A percentile compares a stretch with the other conserved stretches of the same genome.
These are phyloP conservation scores for Zygotorulaspora danielsina DNA, from an alignment of 805 yeast species.

Conservation along the genomic window DNA sequence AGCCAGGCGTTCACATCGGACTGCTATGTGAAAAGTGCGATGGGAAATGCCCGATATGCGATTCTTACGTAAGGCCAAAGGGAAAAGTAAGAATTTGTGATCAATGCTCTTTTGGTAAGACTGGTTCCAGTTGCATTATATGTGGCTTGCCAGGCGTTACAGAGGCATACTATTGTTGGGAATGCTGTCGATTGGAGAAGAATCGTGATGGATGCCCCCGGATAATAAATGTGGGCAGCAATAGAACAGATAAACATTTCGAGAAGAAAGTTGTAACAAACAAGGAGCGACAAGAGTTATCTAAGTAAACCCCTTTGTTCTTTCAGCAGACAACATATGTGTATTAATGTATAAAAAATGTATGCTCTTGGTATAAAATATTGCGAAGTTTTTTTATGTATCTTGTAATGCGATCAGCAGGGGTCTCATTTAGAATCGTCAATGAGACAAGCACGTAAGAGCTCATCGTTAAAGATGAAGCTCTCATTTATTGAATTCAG, in stretches of 20 bases:
- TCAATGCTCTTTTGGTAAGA: constrained; percentile 74
- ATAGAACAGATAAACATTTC: constrained; percentile 59
- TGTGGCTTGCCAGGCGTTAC: constrained; percentile 61
- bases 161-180: constrained; percentile 79
- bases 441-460: constrained; percentile 10
- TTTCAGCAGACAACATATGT: too few relatives aligned
- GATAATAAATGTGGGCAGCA: constrained; percentile 75
- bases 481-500: constrained; percentile 18
- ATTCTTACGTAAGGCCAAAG: constrained; percentile 72
- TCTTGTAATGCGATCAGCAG: too few relatives aligned
- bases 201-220: constrained; percentile 93
- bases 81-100: constrained; percentile 70
- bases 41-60: constrained; percentile 89
- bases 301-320: too few relatives aligned
- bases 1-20: constrained; percentile 72
- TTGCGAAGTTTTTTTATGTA: too few relatives aligned
- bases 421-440: too few relatives aligned
- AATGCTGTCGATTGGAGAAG: constrained; percentile 73
- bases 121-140: constrained; percentile 63
- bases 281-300: background rate
- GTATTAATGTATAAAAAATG: too few relatives aligned
- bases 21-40: constrained; percentile 79
- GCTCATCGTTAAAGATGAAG: constrained; percentile 22
- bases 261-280: constrained; percentile 43
- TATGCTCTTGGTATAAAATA: too few relatives aligned